Conservation (phyloP, 805 yeast species). For the Teunomyces aglyptinius region DNA sequence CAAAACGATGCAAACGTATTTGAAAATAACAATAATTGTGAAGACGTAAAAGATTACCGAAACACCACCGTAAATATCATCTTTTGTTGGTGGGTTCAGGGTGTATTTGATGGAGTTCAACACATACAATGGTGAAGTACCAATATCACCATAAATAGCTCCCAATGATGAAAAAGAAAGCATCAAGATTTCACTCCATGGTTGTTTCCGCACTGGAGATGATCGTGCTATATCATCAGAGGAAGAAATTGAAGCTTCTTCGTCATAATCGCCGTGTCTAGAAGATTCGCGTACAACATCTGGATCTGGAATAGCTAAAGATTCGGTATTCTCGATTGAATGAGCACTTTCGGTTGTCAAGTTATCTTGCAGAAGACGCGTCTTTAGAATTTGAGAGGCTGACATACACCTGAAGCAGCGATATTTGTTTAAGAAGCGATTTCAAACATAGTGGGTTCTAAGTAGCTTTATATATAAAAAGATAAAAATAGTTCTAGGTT, state of each 20-base stretch:
- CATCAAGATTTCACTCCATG: constrained; percentile 21
- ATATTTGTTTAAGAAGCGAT: background rate
- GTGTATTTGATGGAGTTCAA: constrained; percentile 33
- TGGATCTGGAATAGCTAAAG: constrained; percentile 7
- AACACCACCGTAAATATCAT: constrained; percentile 48
- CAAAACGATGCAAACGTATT: constrained; percentile 51
- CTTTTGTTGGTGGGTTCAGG: constrained; percentile 29
- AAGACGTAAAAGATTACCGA: constrained; percentile 57
- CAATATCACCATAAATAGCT: constrained; percentile 63
- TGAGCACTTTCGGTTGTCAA: constrained; percentile 15
- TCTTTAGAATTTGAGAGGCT: constrained; percentile 3
- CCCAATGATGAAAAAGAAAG: constrained; percentile 51
- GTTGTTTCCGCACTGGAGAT: constrained; percentile 8
- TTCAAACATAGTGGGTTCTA: too few species aligned
- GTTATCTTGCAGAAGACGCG: constrained; percentile 7
- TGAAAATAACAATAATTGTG: constrained; percentile 50
- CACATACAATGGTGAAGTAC: constrained; percentile 59
- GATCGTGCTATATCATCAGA: background rate
- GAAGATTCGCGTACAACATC: background rate
- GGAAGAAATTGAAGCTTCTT: constrained; percentile 11
- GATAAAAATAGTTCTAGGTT: background rate
- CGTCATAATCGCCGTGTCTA: constrained; percentile 7
- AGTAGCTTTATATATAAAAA: too few species aligned
- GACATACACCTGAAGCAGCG: background rate
- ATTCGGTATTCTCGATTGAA: constrained; percentile 17